Conservation (phyloP, 2,329 filamentous ascomycete species). For the Talaromyces funiculosus region DNA sequence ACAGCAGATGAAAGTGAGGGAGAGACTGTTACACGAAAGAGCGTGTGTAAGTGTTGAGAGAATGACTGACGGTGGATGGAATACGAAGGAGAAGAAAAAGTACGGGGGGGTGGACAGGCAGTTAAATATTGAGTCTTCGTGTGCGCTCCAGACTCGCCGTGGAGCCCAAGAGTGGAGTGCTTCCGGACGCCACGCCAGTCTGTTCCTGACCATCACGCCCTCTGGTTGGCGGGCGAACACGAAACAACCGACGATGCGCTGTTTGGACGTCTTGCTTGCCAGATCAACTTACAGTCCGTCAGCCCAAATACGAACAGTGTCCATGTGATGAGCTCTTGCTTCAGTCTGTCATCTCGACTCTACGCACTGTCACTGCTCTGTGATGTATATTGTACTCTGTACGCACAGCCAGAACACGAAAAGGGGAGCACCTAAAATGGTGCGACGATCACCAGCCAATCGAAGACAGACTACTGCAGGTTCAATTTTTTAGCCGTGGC, state of each 20-base stretch:
- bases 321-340: not conserved
- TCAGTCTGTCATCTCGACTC: not conserved
- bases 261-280: not conserved
- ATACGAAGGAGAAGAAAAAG: not conserved
- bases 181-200: not conserved
- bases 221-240: not conserved
- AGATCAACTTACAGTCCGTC: too few species aligned
- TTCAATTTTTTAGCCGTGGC: not conserved
- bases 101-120: conserved; percentile 5
- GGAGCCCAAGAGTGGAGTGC: not conserved
- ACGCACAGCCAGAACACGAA: too few species aligned
- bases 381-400: too few species aligned
- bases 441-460: conserved; percentile 1
- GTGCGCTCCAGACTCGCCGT: conserved; percentile 2
- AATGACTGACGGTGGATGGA: conserved; percentile 7
- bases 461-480: conserved; percentile 4
- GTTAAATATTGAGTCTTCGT: not conserved
- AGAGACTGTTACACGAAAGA: conserved; percentile 9
- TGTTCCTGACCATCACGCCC: not conserved
- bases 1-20: conserved; percentile 13
- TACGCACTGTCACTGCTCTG: too few species aligned
- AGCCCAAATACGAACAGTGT: not conserved
- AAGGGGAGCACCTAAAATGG: not conserved
- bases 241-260: not conserved
- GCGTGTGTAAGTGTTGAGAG: conserved; percentile 1